A percentile compares a stretch with the other conserved stretches of the same genome.
Conservation (phyloP, 75 land plant species). For the Chamaecyparis obtusa region DNA sequence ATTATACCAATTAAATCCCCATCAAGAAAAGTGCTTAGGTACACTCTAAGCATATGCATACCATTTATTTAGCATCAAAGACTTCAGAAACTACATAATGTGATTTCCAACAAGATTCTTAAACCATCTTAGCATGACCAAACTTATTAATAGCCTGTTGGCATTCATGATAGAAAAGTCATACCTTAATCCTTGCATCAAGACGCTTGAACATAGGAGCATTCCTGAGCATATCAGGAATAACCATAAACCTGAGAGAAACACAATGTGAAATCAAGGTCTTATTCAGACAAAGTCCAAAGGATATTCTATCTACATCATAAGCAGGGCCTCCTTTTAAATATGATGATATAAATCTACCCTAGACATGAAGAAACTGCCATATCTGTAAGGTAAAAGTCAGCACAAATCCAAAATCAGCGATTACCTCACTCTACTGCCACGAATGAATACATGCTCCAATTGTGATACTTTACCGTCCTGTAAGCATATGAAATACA, state of each 20-base stretch:
- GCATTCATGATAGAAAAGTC: background rate
- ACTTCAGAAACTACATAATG: background rate
- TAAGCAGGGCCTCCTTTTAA: background rate
- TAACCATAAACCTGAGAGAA: slow-evolving; percentile 83
- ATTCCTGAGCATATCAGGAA: slow-evolving; percentile 98
- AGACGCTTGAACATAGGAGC: slow-evolving; percentile 99
- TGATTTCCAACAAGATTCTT: background rate
- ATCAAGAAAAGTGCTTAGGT: background rate
- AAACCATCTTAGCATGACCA: background rate
- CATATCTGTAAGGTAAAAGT: background rate
- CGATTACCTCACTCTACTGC: slow-evolving; percentile 83
- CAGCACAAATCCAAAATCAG: background rate
- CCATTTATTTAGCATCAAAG: background rate
- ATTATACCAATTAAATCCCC: background rate
- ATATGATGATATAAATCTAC: background rate
- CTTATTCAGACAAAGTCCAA: background rate
- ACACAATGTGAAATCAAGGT: background rate
- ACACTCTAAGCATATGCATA: background rate
- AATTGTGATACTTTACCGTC: slow-evolving; percentile 90
- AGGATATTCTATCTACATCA: background rate
- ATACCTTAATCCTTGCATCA: slow-evolving; percentile 95
- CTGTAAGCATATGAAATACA: slow-evolving; percentile 30
- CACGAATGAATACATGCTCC: slow-evolving; percentile 94
- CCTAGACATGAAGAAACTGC: background rate
- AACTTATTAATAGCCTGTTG: background rate